Conservation (phyloP, 768 basidiomycete genomes). For the Suillus sp. region DNA sequence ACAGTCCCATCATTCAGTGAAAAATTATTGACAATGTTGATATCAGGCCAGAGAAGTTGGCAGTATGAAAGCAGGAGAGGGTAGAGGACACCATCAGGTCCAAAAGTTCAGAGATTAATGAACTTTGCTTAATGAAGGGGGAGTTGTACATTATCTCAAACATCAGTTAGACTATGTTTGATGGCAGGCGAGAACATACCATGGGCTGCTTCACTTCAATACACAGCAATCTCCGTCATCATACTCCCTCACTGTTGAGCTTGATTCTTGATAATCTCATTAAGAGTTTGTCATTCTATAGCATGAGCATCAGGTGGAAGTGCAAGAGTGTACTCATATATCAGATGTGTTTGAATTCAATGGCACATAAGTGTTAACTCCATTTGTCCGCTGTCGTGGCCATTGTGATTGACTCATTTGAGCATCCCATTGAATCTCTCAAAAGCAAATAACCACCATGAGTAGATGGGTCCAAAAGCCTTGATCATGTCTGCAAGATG, state of each 20-base stretch:
- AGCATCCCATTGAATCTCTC: slow-evolving; percentile 38
- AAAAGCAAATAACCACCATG: slow-evolving; percentile 40
- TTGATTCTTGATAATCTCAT: no score
- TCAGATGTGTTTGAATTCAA: neutral
- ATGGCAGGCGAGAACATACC: neutral
- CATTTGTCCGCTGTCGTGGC: neutral
- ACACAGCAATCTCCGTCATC: neutral
- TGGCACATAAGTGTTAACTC: neutral
- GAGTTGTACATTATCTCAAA: neutral
- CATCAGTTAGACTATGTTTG: no score
- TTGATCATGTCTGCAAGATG: slow-evolving; percentile 37
- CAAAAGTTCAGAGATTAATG: neutral
- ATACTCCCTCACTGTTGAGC: neutral
- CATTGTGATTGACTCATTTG: slow-evolving; percentile 15
- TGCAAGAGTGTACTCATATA: neutral
- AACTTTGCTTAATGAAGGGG: neutral
- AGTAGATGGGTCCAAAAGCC: slow-evolving; percentile 38
- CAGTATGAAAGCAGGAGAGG: no score
- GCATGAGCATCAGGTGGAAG: neutral
- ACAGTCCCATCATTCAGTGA: no score
- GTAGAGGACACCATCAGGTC: neutral
- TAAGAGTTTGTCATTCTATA: neutral
- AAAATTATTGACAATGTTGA: no score
- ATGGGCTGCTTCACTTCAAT: neutral
- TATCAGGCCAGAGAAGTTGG: no score